A percentile compares a stretch with the other conserved stretches of the same genome.
phyloP scores from a whole-genome alignment of 371 early-diverging fungal species.

The Zancudomyces culisetae region DNA sequence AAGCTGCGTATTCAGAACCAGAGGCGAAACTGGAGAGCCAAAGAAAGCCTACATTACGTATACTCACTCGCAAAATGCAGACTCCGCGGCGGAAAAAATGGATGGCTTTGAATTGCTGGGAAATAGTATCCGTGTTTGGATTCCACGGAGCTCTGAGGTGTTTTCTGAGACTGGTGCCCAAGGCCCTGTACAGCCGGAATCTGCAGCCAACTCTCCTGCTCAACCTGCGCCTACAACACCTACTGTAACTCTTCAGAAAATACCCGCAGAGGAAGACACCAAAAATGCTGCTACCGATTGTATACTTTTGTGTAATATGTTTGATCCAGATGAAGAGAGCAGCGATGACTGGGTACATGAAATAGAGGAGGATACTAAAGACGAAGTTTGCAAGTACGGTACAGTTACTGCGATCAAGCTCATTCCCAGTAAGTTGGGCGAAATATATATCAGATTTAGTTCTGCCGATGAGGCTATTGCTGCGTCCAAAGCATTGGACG shows the following conservation, averaged over 20 bases:
- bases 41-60: slow-evolving; percentile 83
- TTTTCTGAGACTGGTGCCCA: too few species aligned
- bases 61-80: slow-evolving; percentile 43
- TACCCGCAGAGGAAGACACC: not conserved
- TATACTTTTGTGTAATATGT: slow-evolving; percentile 78
- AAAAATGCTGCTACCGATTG: not conserved
- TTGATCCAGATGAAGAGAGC: slow-evolving; percentile 71
- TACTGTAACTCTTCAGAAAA: not conserved
- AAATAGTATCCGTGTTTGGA: not conserved
- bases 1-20: slow-evolving; percentile 57
- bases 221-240: not conserved
- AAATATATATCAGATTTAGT: slow-evolving; percentile 69
- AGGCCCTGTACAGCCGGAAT: not conserved
- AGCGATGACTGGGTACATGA: slow-evolving; percentile 75
- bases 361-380: slow-evolving; percentile 64
- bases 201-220: not conserved
- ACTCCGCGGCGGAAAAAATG: slow-evolving; percentile 62
- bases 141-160: not conserved
- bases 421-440: slow-evolving; percentile 49
- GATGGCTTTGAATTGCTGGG: slow-evolving; percentile 56
- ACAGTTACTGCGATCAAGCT: slow-evolving; percentile 53
- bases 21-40: slow-evolving; percentile 55
- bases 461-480: slow-evolving; percentile 35
- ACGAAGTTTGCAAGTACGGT: slow-evolving; percentile 70
- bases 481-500: slow-evolving; percentile 45